A percentile compares a stretch with the other conserved stretches of the same genome.
phyloP scores from a whole-genome alignment of 208 protist species.

The Herpetomonas samuelpessoai region DNA sequence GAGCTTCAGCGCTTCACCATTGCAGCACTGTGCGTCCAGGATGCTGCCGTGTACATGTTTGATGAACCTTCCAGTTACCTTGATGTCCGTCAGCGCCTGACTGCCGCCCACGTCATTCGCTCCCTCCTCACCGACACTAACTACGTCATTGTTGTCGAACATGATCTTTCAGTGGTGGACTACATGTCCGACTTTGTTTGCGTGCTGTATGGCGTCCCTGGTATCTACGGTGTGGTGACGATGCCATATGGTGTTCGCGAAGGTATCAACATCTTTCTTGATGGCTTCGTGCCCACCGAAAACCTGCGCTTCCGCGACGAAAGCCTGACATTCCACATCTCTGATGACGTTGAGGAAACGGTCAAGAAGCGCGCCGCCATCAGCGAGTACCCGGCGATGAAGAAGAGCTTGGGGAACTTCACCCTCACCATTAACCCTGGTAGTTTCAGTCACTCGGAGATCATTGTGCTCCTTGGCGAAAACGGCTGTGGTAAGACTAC shows the following conservation, averaged over 20 bases:
- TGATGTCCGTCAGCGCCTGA: slow-evolving; percentile 99
- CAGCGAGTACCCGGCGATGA: slow-evolving; percentile 97
- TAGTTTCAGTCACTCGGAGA: slow-evolving; percentile 98
- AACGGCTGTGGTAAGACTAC: slow-evolving; percentile 99
- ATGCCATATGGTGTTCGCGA: slow-evolving; percentile 99
- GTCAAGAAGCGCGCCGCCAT: slow-evolving; percentile 65
- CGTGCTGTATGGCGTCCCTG: slow-evolving; percentile 98
- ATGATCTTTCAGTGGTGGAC: slow-evolving; percentile 99
- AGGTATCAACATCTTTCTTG: slow-evolving; percentile 99
- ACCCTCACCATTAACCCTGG: slow-evolving; percentile 93
- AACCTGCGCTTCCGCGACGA: slow-evolving; percentile 99
- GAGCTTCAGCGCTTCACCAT: slow-evolving; percentile 99
- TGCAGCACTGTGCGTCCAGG: slow-evolving; percentile 86
- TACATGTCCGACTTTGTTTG: slow-evolving; percentile 99
- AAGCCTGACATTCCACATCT: slow-evolving; percentile 96
- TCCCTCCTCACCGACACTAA: slow-evolving; percentile 90
- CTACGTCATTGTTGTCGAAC: slow-evolving; percentile 99
- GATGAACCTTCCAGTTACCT: slow-evolving; percentile 99
- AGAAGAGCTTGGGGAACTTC: slow-evolving; percentile 95
- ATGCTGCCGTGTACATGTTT: slow-evolving; percentile 99
- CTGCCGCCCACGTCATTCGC: slow-evolving; percentile 97
- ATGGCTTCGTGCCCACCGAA: slow-evolving; percentile 99
- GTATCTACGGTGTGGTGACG: slow-evolving; percentile 99
- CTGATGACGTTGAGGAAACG: slow-evolving; percentile 73
- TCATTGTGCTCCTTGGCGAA: slow-evolving; percentile 99